These are phyloP conservation scores for Pythium periplocum DNA, from an alignment of 352 stramenopile genomes.

Conservation along the genomic window DNA sequence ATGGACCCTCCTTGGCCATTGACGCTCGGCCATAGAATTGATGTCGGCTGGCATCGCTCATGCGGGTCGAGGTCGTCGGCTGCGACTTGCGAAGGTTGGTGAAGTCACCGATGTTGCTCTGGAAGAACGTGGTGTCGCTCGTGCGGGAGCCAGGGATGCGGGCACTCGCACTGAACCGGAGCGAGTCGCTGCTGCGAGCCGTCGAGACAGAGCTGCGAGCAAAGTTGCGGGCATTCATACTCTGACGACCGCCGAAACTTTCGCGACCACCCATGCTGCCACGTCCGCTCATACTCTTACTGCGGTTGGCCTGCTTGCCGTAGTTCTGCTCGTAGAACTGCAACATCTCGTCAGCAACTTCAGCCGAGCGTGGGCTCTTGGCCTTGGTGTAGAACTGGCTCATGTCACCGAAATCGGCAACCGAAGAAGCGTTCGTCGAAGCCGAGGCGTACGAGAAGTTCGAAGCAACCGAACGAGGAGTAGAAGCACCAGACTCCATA, in stretches of 20 bases:
- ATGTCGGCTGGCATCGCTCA: constrained; percentile 3
- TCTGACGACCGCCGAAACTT: constrained; percentile 1
- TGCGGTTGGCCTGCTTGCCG: constrained; percentile 11
- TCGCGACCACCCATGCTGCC: no score
- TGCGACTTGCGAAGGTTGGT: no score
- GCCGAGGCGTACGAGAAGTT: constrained; percentile 76
- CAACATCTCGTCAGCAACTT: constrained; percentile 19
- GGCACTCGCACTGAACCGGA: constrained; percentile 5
- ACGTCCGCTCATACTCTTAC: no score
- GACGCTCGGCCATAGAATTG: no score
- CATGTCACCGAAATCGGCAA: constrained; percentile 77
- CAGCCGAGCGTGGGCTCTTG: constrained; percentile 14
- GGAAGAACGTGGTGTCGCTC: constrained; percentile 21
- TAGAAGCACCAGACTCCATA: constrained; percentile 60
- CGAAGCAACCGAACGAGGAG: constrained; percentile 58
- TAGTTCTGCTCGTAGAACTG: constrained; percentile 27
- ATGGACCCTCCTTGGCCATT: no score
- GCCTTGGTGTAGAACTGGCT: constrained; percentile 62
- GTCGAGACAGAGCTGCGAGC: constrained; percentile 19
- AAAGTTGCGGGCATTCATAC: constrained; percentile 11
- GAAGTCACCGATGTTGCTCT: constrained; percentile 7
- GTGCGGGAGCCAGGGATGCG: constrained; percentile 14
- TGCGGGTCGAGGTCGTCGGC: constrained; percentile 16
- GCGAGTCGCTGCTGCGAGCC: constrained; percentile 19
- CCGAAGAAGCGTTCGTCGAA: constrained; percentile 61